Conservation (phyloP, 495 filamentous ascomycete genomes). For the Thermothielavioides terrestris region DNA sequence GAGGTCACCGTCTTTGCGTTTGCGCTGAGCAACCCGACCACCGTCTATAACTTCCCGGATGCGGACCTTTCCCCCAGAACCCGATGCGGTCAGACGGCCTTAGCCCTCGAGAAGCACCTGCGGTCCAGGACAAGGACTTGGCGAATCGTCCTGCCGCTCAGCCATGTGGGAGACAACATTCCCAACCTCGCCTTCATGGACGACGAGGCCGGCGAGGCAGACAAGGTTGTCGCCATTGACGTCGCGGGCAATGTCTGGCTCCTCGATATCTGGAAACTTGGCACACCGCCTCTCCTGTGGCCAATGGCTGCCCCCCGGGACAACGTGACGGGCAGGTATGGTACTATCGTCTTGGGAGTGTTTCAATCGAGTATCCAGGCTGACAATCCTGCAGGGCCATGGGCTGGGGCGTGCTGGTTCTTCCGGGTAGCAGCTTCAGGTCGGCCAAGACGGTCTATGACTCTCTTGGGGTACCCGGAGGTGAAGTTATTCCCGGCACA, state of each 20-base stretch:
- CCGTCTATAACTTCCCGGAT: background rate
- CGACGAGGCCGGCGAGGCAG: slow-evolving; percentile 51
- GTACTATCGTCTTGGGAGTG: no score
- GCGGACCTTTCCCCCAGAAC: slow-evolving; percentile 10
- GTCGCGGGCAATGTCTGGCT: slow-evolving; percentile 57
- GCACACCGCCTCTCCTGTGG: slow-evolving; percentile 10
- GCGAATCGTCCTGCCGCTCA: slow-evolving; percentile 32
- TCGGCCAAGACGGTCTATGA: slow-evolving; percentile 24
- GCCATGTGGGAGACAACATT: slow-evolving; percentile 50
- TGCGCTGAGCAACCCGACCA: slow-evolving; percentile 44
- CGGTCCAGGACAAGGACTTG: slow-evolving; percentile 31
- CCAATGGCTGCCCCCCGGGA: background rate
- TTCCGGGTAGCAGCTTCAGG: slow-evolving; percentile 37
- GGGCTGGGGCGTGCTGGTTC: slow-evolving; percentile 42
- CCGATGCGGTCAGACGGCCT: slow-evolving; percentile 10
- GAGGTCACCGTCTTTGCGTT: slow-evolving; percentile 67
- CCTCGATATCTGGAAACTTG: slow-evolving; percentile 55
- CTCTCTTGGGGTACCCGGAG: slow-evolving; percentile 23
- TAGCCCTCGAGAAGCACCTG: slow-evolving; percentile 23
- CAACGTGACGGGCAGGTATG: background rate
- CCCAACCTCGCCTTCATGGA: slow-evolving; percentile 68
- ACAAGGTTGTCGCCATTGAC: slow-evolving; percentile 65
- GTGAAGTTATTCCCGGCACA: slow-evolving; percentile 10
- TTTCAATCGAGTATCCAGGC: background rate
- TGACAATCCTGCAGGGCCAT: slow-evolving; percentile 12